Evolutionary conservation across 1,139 yeast species (phyloP).

Genomic region (Magnusiomyces tetraspermus): DNA sequence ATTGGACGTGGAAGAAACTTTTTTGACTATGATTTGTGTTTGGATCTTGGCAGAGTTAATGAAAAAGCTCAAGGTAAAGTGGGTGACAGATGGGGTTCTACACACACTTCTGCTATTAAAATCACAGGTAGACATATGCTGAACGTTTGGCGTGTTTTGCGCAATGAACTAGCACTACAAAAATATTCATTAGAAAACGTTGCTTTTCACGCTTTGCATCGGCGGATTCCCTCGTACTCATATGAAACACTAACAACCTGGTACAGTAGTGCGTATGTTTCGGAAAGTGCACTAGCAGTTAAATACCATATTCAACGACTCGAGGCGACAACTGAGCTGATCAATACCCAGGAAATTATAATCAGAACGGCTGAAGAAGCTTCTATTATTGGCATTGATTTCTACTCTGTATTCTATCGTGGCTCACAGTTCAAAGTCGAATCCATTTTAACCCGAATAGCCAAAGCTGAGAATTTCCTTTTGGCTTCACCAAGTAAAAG

Average conservation of each 20-base stretch:
- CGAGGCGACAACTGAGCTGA: constrained; percentile 40
- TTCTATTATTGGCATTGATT: constrained; percentile 79
- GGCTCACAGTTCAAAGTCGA: constrained; percentile 95
- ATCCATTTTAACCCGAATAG: constrained; percentile 61
- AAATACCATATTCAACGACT: constrained; percentile 47
- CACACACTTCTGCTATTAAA: constrained; percentile 60
- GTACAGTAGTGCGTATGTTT: constrained; percentile 30
- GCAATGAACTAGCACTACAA: constrained; percentile 52
- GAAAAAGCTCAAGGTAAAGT: constrained; percentile 34
- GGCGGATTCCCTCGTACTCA: constrained; percentile 54
- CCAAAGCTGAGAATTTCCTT: constrained; percentile 65
- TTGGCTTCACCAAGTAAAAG: constrained; percentile 70
- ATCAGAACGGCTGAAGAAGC: constrained; percentile 75
- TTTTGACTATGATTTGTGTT: constrained; percentile 45
- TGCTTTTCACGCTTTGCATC: constrained; percentile 55
- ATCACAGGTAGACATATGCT: constrained; percentile 74
- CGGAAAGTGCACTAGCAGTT: constrained; percentile 35
- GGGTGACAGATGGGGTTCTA: constrained; percentile 74
- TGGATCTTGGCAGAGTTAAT: constrained; percentile 38
- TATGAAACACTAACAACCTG: constrained; percentile 44
- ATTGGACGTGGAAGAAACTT: constrained; percentile 50
- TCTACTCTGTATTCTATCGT: constrained; percentile 73
- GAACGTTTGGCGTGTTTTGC: constrained; percentile 73
- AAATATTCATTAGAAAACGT: constrained; percentile 74
- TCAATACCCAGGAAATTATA: constrained; percentile 57